Evolutionary conservation across 2,329 filamentous ascomycete genomes (phyloP).

Genomic region (Fusarium sp.): DNA sequence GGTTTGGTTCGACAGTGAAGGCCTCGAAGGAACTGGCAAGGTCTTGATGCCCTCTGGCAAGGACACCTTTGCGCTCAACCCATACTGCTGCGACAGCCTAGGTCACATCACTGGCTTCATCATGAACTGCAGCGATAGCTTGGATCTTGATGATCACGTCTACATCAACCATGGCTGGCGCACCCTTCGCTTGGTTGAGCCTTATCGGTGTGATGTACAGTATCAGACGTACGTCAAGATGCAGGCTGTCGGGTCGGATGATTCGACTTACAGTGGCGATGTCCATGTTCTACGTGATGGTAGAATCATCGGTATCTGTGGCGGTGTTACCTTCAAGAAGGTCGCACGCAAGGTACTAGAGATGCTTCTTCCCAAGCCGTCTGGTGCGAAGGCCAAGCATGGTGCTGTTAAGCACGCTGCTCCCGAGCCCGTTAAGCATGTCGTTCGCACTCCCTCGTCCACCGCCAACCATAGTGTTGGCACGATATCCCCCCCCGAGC

Average conservation of each 20-base stretch:
- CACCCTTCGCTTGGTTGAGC: constrained; percentile 56
- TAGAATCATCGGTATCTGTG: not conserved
- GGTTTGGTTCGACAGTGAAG: constrained; percentile 56
- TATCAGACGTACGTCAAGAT: constrained; percentile 68
- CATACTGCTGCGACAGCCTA: constrained; percentile 67
- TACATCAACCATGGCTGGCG: constrained; percentile 70
- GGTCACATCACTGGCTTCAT: constrained; percentile 70
- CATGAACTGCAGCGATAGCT: constrained; percentile 63
- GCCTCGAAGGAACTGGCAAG: constrained; percentile 48
- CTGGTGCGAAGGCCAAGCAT: fast-evolving
- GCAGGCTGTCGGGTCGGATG: constrained; percentile 55
- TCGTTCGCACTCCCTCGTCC: fast-evolving
- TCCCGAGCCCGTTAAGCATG: fast-evolving
- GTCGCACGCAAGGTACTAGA: not conserved
- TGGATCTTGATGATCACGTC: constrained; percentile 61
- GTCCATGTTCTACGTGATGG: not conserved
- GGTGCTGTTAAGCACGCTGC: fast-evolving
- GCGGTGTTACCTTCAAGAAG: not conserved
- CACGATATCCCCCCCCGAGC: not conserved
- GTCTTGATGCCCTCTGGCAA: constrained; percentile 60
- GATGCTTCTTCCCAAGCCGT: not conserved
- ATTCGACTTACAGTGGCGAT: not conserved
- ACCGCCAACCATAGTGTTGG: not conserved
- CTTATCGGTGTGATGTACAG: constrained; percentile 46
- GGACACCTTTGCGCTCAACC: constrained; percentile 61